Percentiles rank a stretch among this genome's conserved stretches.
These are phyloP conservation scores for Colletotrichum tabaci DNA, from an alignment of 2,329 filamentous ascomycete genomes.

Conservation along the genomic window DNA sequence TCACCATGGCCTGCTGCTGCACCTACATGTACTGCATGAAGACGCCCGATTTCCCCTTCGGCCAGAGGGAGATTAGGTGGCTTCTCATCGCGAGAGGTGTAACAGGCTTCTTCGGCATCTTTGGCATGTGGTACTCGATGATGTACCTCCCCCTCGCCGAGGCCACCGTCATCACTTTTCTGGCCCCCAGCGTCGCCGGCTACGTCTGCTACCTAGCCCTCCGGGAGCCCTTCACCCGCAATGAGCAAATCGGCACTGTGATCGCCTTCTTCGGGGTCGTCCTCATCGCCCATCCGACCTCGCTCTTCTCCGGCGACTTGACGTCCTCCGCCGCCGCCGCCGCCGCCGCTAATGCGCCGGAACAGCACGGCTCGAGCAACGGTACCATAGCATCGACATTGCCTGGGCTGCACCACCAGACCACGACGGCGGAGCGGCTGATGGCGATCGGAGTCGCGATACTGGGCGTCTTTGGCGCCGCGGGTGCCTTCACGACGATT, in stretches of 20 bases:
- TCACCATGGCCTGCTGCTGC: constrained; percentile 78
- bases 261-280: constrained; percentile 85
- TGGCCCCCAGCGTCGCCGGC: constrained; percentile 83
- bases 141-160: constrained; percentile 89
- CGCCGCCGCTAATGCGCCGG: constrained; percentile 23
- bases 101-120: constrained; percentile 83
- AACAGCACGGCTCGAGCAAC: constrained; percentile 37
- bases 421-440: constrained; percentile 76
- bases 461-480: constrained; percentile 82
- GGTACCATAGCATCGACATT: constrained; percentile 43
- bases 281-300: constrained; percentile 82
- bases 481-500: constrained; percentile 81
- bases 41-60: constrained; percentile 80
- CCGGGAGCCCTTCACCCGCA: constrained; percentile 82
- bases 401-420: constrained; percentile 53
- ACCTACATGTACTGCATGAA: constrained; percentile 81
- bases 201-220: constrained; percentile 84
- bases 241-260: constrained; percentile 82
- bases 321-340: constrained; percentile 38
- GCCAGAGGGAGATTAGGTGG: constrained; percentile 74
- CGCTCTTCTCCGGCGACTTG: constrained; percentile 61
- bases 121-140: constrained; percentile 77
- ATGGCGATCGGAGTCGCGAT: constrained; percentile 80
- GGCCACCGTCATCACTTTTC: constrained; percentile 90
- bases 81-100: constrained; percentile 79